Evolutionary conservation across 768 basidiomycete species (phyloP).

Genomic region (Lentinula sp.): DNA sequence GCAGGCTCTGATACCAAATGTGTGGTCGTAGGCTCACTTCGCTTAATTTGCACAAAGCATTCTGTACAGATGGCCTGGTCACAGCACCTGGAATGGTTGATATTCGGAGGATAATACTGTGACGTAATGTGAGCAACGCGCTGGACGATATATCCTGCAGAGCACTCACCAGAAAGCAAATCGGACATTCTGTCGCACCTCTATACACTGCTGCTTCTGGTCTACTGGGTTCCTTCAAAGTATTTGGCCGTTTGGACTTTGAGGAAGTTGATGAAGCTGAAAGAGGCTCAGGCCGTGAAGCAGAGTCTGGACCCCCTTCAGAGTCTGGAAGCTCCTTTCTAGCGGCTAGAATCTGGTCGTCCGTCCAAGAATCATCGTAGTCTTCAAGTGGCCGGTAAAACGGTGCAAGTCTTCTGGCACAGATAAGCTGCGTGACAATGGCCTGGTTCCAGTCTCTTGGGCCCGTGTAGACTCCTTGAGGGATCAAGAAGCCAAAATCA

Average conservation of each 20-base stretch:
- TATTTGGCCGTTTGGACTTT: constrained; percentile 48
- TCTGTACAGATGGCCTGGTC: constrained; percentile 99
- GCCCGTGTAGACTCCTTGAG: constrained; percentile 84
- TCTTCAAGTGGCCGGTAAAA: constrained; percentile 97
- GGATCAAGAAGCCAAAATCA: constrained; percentile 75
- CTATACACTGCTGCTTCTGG: constrained; percentile 80
- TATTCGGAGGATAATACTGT: constrained; percentile 96
- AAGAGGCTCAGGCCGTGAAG: constrained; percentile 37
- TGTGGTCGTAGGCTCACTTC: constrained; percentile 88
- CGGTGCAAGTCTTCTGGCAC: constrained; percentile 84
- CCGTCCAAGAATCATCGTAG: constrained; percentile 83
- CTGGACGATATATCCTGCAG: neutral
- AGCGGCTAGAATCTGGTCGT: constrained; percentile 78
- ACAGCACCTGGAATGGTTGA: constrained; percentile 96
- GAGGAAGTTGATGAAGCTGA: constrained; percentile 21
- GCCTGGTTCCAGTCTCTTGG: constrained; percentile 85
- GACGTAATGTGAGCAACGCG: constrained; percentile 22
- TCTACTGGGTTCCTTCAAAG: constrained; percentile 59
- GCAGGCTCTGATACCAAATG: constrained; percentile 96
- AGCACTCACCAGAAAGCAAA: constrained; percentile 86
- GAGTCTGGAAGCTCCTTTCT: constrained; percentile 61
- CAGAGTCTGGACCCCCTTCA: constrained; percentile 26
- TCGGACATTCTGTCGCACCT: constrained; percentile 90
- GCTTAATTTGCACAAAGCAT: constrained; percentile 99
- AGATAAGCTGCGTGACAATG: constrained; percentile 82